Base-by-base conservation (phyloP, 176 grass and related monocot genomes). In the Secale cereale region DNA sequence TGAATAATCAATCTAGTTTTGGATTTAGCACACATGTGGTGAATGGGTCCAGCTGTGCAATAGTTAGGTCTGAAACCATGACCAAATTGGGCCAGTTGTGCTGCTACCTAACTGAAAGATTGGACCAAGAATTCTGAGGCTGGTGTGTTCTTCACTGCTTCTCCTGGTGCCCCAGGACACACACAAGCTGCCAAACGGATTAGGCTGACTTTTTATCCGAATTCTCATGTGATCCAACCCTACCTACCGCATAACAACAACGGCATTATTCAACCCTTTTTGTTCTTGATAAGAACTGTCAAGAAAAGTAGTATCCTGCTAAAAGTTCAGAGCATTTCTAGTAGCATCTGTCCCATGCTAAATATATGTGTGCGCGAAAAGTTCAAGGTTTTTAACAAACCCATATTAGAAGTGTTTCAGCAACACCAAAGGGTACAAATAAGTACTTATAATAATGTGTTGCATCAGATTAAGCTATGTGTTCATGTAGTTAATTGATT, bases 41-140 rank as follows among this genome's bases (percentile, higher is more conserved):
- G 41, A 77, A 86, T 14, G 84, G 50, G 33, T 77, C 62, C 48
- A 11, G 50, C 11, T 19, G 6, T 11, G 50, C 45, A 46, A 56
- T 22, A 22, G 65, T 78, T 83, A 70, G 86, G 86, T 82, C 72
- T 83, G 80, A 77, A 87, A 70, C 70, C 79, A 82, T 35, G 86
- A 87, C 71, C 45, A 81, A 81, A 75, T 0, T 39, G 67, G 52
- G 74, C 57, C 13, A 87, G 29, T 36, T 65, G 77, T 66, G 45
- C 68, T 81, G 68, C 85, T 10, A 86, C 76, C 84, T 10, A 86
- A 87, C 78, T 28, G 5, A 40, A 32, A 60, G 0, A 60, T 13
- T 59, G 61, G 76, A 86, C 76, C 57, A 32, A 5, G 64, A 31
- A 68, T 46, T 74, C 5, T 0, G 31, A 31, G 76, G 70, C 13